These are phyloP conservation scores for Mortierella sp. DNA, from an alignment of 371 early-diverging fungal species.

Conservation along the genomic window DNA sequence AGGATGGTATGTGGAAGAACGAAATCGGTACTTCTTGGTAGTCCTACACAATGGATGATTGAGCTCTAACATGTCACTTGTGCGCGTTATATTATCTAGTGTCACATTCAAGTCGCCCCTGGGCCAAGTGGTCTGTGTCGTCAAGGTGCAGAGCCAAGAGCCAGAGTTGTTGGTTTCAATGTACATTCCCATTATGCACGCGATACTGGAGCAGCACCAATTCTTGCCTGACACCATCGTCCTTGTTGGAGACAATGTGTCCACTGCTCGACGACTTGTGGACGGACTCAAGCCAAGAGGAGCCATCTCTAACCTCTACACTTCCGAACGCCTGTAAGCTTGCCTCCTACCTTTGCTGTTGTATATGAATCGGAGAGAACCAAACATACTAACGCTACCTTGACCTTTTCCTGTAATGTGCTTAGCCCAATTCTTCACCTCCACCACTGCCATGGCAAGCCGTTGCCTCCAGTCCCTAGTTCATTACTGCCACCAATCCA, in stretches of 20 bases:
- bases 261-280: constrained; percentile 27
- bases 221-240: constrained; percentile 79
- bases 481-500: constrained; percentile 16
- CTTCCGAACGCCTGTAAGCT: constrained; percentile 38
- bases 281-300: constrained; percentile 50
- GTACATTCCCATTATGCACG: constrained; percentile 65
- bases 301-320: constrained; percentile 19
- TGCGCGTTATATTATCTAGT: constrained; percentile 16
- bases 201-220: constrained; percentile 77
- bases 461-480: constrained; percentile 14
- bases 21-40: background rate
- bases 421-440: constrained; percentile 36
- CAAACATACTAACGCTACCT: no score
- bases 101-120: constrained; percentile 60
- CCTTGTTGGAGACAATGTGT: constrained; percentile 60
- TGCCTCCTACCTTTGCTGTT: no score
- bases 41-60: background rate
- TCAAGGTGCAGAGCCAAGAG: constrained; percentile 60
- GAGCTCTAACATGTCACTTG: background rate
- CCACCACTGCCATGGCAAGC: constrained; percentile 43
- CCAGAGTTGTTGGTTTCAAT: constrained; percentile 66
- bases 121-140: constrained; percentile 62
- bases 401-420: background rate
- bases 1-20: constrained; percentile 62
- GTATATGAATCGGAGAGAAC: background rate